phyloP scores from a whole-genome alignment of 345 rosid genomes.

The Eucalyptus leucophloia region DNA sequence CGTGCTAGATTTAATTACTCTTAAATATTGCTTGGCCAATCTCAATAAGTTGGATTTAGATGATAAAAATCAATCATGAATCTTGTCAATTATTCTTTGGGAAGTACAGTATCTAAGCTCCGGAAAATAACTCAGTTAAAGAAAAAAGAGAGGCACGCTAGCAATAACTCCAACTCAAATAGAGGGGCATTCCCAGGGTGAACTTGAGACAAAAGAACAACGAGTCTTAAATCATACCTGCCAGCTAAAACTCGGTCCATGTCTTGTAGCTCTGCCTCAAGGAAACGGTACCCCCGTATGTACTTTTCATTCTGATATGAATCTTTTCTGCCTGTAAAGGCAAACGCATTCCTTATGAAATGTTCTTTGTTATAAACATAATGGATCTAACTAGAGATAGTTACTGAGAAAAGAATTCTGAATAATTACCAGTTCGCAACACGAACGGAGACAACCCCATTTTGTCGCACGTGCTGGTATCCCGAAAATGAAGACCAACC shows the following conservation, averaged over 20 bases:
- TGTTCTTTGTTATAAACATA: neutral
- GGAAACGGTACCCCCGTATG: constrained; percentile 87
- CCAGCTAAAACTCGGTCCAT: constrained; percentile 82
- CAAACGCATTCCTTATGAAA: neutral
- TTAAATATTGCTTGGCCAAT: neutral
- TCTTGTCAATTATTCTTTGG: neutral
- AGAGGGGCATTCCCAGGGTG: neutral
- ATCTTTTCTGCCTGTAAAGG: constrained; percentile 48
- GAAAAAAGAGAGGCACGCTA: neutral
- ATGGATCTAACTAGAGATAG: neutral
- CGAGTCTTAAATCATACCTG: constrained; percentile 28
- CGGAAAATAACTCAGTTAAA: neutral
- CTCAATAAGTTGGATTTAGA: neutral
- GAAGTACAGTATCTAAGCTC: neutral
- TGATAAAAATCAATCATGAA: neutral
- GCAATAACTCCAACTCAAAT: neutral
- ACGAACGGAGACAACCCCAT: constrained; percentile 91
- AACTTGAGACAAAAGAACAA: neutral
- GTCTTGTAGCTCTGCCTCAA: constrained; percentile 90
- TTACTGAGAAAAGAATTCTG: neutral
- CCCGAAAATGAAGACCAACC: constrained; percentile 96
- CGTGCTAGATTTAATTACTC: neutral
- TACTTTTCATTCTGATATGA: constrained; percentile 76
- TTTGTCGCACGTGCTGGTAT: constrained; percentile 68
- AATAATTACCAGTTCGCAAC: constrained; percentile 61